Evolutionary conservation across 805 yeast genomes (phyloP), one percentile per base, ranked within the genome.

Genomic region (Metschnikowia lochheadii): DNA sequence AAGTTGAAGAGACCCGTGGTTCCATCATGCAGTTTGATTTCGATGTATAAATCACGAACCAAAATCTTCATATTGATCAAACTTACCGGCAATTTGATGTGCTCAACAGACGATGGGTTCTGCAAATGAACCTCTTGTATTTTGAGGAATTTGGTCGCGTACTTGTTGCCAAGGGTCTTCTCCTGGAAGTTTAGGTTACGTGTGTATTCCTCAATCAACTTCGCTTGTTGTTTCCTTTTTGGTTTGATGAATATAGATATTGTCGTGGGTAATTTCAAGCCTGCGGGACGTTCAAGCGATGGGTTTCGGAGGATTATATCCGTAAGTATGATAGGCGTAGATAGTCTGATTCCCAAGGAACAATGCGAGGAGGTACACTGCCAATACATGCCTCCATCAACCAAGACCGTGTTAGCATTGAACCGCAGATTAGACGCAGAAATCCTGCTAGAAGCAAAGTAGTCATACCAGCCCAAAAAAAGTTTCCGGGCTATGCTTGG

Each of bases 381-480:
- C 78, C 77, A 73, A 38, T 50, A 50, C 10, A 54, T 49, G 1
- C 66, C 72, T 6, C 68, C 68, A 48, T 73, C 75, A 5, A 67
- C 52, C 18, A 73, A 54, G 2, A 65, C 60, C 49, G 68, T 71
- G 55, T 73, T 73, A 11, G 77, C 78, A 54, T 73, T 71, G 46
- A 48, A 66, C 44, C 66, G 63, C 66, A 68, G 56, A 23, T 58
- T 46, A 0, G 66, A 60, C 2, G 65, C 57, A n/a, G 56, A 60
- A 20, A 58, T 54, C 7, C 63, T 60, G 49, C 54, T 60, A 14
- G 62, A 52, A 20, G 48, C 51, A 17, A 70, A 52, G 54, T 63
- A 70, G 52, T 72, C 73, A 50, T 64, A 72, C 77, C 77, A 73
- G 0, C 78, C 78, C 26, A 68, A 53, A 15, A 71, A 62, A 4